A percentile compares a stretch with the other conserved stretches of the same genome.
Evolutionary conservation across 176 grass and related monocot genomes (phyloP).

Genomic region (Hyparrhenia diplandra): DNA sequence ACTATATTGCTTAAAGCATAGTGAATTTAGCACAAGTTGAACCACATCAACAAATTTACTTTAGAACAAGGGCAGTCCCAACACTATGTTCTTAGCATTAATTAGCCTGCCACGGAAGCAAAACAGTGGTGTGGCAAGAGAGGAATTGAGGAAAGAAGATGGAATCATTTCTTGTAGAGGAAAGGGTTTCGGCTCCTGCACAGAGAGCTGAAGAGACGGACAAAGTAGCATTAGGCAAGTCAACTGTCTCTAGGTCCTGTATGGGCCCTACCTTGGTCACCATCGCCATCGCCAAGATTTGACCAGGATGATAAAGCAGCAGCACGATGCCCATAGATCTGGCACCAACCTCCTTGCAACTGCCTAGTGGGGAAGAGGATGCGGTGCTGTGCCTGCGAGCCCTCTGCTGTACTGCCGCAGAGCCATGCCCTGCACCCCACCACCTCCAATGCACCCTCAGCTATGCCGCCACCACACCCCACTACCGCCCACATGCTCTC

Average conservation of each 20-base stretch:
- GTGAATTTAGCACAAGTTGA: not conserved
- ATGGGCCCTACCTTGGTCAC: not conserved
- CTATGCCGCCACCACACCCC: no score
- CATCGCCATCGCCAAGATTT: not conserved
- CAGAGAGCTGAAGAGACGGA: not conserved
- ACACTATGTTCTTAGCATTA: not conserved
- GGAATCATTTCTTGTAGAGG: not conserved
- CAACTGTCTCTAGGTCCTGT: not conserved
- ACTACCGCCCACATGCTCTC: no score
- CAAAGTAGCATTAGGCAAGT: not conserved
- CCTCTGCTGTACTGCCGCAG: not conserved
- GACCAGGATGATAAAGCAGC: not conserved
- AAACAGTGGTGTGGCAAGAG: not conserved
- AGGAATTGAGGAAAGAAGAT: not conserved
- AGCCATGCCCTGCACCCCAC: not conserved
- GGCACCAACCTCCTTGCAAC: not conserved
- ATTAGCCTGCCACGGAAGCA: not conserved
- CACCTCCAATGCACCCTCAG: not conserved
- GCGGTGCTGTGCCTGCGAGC: not conserved
- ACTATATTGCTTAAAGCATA: not conserved
- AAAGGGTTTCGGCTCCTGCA: not conserved
- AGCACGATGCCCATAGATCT: not conserved
- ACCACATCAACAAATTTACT: constrained; percentile 9
- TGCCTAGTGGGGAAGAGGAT: not conserved
- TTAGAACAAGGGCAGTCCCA: not conserved